A percentile compares a stretch with the other conserved stretches of the same genome.
Conservation (phyloP, 2,329 filamentous ascomycete species). For the Neopestalotiopsis sp. region DNA sequence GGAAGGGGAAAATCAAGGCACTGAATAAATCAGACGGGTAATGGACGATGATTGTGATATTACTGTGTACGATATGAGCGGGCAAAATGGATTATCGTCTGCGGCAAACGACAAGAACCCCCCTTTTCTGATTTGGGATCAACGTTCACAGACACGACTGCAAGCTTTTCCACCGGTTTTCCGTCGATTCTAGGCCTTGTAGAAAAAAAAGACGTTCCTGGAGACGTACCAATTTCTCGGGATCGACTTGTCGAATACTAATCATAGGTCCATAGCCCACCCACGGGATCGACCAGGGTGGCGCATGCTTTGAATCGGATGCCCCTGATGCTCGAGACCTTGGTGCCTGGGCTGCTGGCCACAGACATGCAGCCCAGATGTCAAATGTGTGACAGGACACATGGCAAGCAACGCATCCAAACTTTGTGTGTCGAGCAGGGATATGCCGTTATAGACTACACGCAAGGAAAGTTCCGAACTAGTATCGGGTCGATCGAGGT, state of each 20-base stretch:
- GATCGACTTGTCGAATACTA: background rate
- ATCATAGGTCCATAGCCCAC: background rate
- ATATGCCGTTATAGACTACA: background rate
- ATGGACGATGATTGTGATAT: conserved; percentile 14
- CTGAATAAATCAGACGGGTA: conserved; percentile 34
- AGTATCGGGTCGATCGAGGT: background rate
- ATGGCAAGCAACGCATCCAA: background rate
- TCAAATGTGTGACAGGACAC: background rate
- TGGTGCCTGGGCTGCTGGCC: background rate
- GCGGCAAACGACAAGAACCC: background rate
- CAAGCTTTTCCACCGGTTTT: background rate
- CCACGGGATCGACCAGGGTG: background rate
- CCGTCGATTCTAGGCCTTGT: background rate
- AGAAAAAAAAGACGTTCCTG: background rate
- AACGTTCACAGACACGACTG: background rate
- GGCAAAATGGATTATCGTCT: background rate
- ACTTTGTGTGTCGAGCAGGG: background rate
- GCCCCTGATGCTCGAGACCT: background rate
- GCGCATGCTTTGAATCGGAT: background rate
- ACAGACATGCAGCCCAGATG: background rate
- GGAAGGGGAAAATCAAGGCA: conserved; percentile 43
- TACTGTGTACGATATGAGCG: background rate
- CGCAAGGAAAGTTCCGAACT: background rate
- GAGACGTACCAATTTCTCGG: background rate
- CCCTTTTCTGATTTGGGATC: background rate